Base-by-base conservation (phyloP, 1,139 yeast genomes). In the Meyerozyma smithsonii region DNA sequence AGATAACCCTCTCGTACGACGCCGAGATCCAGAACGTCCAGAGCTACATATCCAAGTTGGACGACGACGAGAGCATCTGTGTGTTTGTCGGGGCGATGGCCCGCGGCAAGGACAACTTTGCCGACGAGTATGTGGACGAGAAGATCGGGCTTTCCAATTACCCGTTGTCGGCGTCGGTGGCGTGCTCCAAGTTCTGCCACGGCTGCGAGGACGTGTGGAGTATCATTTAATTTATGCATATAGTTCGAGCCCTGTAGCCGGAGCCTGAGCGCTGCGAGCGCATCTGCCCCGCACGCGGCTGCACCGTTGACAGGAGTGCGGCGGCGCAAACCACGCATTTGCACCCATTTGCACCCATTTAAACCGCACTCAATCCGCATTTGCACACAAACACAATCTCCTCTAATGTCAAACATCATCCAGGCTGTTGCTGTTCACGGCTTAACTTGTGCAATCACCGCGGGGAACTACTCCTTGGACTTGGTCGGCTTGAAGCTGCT, bases 11-110 rank as follows among this genome's bases (percentile, higher is more conserved):
- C 48, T 86, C 96, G n/a, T 88, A 86, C 52, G 98, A 92, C 58
- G 95, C 97, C 11, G 83, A 87, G 47, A 85, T 92, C 36, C 78
- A 78, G 51, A 76, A 89, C 53, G 96, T 89, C 10, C 95, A 89
- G 62, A 96, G 89, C 57, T 90, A 87, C 60, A 92, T 90, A 35
- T 66, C 69, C 32, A 84, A 84, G 41, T 70, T 92, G 51, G 96
- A 81, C 50, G 82, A 80, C 3, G 95, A 88, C 57, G 96, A 92
- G 65, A 86, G 96, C 59, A 83, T 92, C 52, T 92, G 98, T 73
- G 97, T 92, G 21, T 92, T 92, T 62, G 97, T 92, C 37, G 98
- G 98, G 58, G 96, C 98, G 39, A 92, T 92, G 97, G 98, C 98
- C 20, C 81, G 97, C 64, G 98, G 98, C 57, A 85, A 85, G 59